Conservation (phyloP, 768 basidiomycete species). For the Amanita pallidorosea region DNA sequence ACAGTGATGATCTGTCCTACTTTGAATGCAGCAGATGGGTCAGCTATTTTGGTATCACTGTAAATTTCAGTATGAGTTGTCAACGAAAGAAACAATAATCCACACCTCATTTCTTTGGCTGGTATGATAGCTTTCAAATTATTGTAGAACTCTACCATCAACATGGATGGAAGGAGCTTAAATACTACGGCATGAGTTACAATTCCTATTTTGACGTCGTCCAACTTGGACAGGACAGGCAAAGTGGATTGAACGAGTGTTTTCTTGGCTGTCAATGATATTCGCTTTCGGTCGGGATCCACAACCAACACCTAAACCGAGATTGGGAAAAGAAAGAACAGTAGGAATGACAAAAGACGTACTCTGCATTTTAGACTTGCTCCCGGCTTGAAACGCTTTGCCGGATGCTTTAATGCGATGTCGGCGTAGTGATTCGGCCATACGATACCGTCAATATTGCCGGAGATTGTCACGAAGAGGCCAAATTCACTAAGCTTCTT, state of each 20-base stretch:
- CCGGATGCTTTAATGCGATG: slow-evolving; percentile 86
- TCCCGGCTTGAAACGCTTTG: slow-evolving; percentile 81
- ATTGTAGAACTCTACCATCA: slow-evolving; percentile 88
- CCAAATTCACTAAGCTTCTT: slow-evolving; percentile 74
- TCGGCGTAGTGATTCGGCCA: slow-evolving; percentile 97
- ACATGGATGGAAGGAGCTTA: slow-evolving; percentile 68
- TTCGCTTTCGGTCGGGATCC: slow-evolving; percentile 70
- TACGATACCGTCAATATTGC: slow-evolving; percentile 83
- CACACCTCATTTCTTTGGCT: slow-evolving; percentile 70
- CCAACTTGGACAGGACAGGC: slow-evolving; percentile 53
- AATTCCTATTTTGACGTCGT: slow-evolving; percentile 59
- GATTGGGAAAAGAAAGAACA: not conserved
- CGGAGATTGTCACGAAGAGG: slow-evolving; percentile 79
- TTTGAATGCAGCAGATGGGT: slow-evolving; percentile 53
- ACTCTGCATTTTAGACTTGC: slow-evolving; percentile 79
- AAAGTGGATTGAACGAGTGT: slow-evolving; percentile 73
- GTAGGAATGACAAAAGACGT: slow-evolving; percentile 15
- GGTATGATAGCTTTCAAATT: slow-evolving; percentile 78
- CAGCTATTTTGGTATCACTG: slow-evolving; percentile 58
- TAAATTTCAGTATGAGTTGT: not conserved
- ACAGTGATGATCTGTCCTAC: slow-evolving; percentile 81
- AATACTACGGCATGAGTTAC: slow-evolving; percentile 77
- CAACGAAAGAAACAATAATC: not conserved
- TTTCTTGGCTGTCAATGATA: slow-evolving; percentile 87
- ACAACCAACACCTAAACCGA: slow-evolving; percentile 61